These are phyloP conservation scores for Pascua sp. DNA, from an alignment of 1,284 basidiomycete species.

Conservation along the genomic window DNA sequence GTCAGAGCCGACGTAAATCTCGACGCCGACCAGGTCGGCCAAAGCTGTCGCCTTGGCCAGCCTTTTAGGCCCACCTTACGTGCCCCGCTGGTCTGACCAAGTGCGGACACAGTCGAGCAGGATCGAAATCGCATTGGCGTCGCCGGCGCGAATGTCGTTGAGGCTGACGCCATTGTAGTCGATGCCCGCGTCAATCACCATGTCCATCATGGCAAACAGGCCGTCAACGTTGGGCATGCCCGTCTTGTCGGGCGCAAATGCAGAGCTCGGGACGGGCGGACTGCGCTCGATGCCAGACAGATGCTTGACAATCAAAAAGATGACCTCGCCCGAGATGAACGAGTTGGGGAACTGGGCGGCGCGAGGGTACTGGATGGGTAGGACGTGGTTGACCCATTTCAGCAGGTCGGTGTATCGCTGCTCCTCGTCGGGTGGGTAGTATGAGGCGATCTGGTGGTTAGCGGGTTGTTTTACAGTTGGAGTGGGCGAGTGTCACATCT, in stretches of 20 bases:
- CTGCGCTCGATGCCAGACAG: conserved; percentile 40
- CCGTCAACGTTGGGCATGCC: conserved; percentile 67
- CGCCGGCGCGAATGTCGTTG: conserved; percentile 78
- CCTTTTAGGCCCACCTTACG: too few relatives aligned
- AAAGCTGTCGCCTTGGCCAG: too few relatives aligned
- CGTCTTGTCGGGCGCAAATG: conserved; percentile 35
- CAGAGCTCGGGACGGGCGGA: conserved; percentile 38
- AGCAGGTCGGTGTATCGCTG: conserved; percentile 57
- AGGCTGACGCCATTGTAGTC: conserved; percentile 83
- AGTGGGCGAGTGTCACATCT: too few relatives aligned
- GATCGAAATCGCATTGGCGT: conserved; percentile 70
- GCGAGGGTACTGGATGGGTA: conserved; percentile 63
- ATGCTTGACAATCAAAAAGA: conserved; percentile 49
- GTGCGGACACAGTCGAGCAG: conserved; percentile 63
- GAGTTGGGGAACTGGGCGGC: conserved; percentile 56
- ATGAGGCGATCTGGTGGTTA: conserved; percentile 18
- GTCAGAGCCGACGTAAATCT: too few relatives aligned
- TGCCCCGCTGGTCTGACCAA: conserved; percentile 19
- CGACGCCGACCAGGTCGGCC: too few relatives aligned
- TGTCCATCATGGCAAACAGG: conserved; percentile 81
- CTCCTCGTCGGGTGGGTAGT: conserved; percentile 26
- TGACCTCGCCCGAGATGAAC: conserved; percentile 49
- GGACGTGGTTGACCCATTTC: conserved; percentile 78
- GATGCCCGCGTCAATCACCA: conserved; percentile 79
- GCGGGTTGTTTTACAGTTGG: too few relatives aligned